These are phyloP conservation scores for Pseudogymnoascus sp. DNA, from an alignment of 2,329 filamentous ascomycete species.

Conservation along the genomic window DNA sequence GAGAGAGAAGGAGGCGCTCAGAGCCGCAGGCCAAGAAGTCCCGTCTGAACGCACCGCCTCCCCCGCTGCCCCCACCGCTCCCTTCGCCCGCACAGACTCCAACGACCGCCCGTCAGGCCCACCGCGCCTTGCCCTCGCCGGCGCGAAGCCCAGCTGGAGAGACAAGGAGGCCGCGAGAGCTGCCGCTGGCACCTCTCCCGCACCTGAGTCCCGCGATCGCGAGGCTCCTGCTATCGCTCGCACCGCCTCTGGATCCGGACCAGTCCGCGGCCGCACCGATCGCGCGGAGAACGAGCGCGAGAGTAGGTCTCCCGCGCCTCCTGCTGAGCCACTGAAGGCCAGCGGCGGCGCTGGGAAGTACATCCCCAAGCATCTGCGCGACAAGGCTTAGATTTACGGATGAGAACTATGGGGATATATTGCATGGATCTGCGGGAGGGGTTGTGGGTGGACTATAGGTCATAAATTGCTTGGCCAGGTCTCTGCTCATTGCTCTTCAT, in stretches of 20 bases:
- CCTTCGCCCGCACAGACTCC: slow-evolving; percentile 35
- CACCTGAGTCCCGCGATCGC: slow-evolving; percentile 13
- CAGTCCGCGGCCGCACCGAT: slow-evolving; percentile 37
- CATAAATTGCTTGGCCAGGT: neutral
- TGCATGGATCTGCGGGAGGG: neutral
- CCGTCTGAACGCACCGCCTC: slow-evolving; percentile 28
- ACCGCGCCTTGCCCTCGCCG: slow-evolving; percentile 47
- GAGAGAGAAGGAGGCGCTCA: slow-evolving; percentile 62
- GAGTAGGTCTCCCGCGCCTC: slow-evolving; percentile 32
- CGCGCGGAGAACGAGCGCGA: slow-evolving; percentile 34
- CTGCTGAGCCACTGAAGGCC: slow-evolving; percentile 36
- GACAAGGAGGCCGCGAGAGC: slow-evolving; percentile 48
- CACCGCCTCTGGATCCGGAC: slow-evolving; percentile 32
- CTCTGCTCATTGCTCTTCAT: neutral
- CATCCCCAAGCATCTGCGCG: slow-evolving; percentile 42
- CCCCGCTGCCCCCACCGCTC: slow-evolving; percentile 17
- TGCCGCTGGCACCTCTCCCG: slow-evolving; percentile 22
- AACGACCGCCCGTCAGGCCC: slow-evolving; percentile 39
- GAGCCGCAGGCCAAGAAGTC: slow-evolving; percentile 28
- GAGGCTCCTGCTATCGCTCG: slow-evolving; percentile 21
- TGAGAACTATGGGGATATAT: neutral
- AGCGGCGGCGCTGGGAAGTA: slow-evolving; percentile 50
- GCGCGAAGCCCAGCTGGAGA: slow-evolving; percentile 47
- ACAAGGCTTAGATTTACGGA: slow-evolving; percentile 20
- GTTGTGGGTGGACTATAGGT: neutral